Base-by-base conservation (phyloP, 1,284 basidiomycete species). In the Leccinum pachyderme region DNA sequence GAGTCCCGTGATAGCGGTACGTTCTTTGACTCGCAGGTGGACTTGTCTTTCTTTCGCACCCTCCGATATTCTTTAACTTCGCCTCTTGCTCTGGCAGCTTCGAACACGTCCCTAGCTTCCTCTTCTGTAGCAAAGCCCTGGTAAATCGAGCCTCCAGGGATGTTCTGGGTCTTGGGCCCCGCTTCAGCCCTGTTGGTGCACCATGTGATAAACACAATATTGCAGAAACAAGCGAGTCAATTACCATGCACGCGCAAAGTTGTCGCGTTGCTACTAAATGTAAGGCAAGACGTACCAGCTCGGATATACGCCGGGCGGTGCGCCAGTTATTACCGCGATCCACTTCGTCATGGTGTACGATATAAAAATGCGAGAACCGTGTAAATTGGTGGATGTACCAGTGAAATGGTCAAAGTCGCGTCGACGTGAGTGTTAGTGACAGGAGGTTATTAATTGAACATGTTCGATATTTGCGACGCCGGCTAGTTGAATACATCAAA, bases 241-340 rank as follows among this genome's bases (percentile, higher is more conserved):
- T 32, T 18, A 29, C 35, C 7, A 54, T 54, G 37, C 46, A 41
- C 55, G 54, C 61, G 54, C 49, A 48, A 55, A 46, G 5, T 43
- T 4, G 48, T 35, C 49, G 47, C 58, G 58, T 56, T 58, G 33
- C n/a, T n/a, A n/a, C 45, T 35, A 47, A 41, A 47, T 48, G 52
- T 37, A 46, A 45, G 27, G 11, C 4, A 46, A n/a, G 4, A 75
- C 75, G 64, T 62, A 81, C 80, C 80, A 83, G 32, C 63, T 68
- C 5, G 63, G 55, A 58, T 77, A 83, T 31, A 83, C 70, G 1
- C 82, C 81, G 5, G 76, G 73, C 15, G 67, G 52, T 15, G 54
- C 74, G 39, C 82, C 81, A 12, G 72, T 69, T 13, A 67, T 73
- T 9, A 84, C 80, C 27, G 74, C 74, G 51, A 82, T 79, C 63